Conservation (phyloP, 768 basidiomycete species). For the Xerocomellus chrysenteron region DNA sequence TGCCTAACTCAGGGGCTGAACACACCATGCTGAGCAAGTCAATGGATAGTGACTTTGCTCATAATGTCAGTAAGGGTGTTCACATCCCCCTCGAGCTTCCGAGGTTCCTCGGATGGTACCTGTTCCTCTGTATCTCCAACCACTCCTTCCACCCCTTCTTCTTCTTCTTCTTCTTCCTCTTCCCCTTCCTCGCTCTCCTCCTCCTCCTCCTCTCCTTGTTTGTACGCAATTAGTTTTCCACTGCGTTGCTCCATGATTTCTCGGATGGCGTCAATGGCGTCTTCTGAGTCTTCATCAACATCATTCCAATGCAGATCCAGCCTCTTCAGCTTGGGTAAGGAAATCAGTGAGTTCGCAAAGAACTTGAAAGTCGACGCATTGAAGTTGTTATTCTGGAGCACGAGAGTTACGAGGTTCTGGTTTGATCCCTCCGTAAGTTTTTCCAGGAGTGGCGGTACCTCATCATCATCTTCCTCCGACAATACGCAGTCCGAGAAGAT, state of each 20-base stretch:
- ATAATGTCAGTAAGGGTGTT: constrained; percentile 67
- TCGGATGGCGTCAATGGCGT: constrained; percentile 48
- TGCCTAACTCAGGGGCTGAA: not conserved
- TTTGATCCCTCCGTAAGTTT: constrained; percentile 69
- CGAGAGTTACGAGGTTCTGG: constrained; percentile 69
- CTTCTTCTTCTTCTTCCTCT: constrained; percentile 54
- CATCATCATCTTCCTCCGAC: constrained; percentile 68
- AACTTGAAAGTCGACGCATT: constrained; percentile 65
- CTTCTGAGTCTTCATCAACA: constrained; percentile 71
- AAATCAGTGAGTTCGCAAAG: constrained; percentile 64
- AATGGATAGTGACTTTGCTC: constrained; percentile 57
- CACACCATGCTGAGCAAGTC: constrained; percentile 11
- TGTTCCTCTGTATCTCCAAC: constrained; percentile 26
- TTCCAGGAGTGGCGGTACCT: constrained; percentile 63
- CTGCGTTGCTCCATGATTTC: constrained; percentile 60
- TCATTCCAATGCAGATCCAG: constrained; percentile 94
- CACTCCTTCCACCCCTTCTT: constrained; percentile 50
- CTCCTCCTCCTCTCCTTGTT: constrained; percentile 84
- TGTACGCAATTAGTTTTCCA: constrained; percentile 63
- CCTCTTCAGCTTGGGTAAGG: constrained; percentile 55
- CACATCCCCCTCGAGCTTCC: constrained; percentile 36
- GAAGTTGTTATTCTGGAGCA: constrained; percentile 91
- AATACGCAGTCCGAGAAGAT: constrained; percentile 93
- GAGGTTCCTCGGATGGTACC: constrained; percentile 25
- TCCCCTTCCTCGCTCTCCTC: constrained; percentile 58